phyloP scores from a whole-genome alignment of 2,329 filamentous ascomycete species.

The Colletotrichum trifolii region DNA sequence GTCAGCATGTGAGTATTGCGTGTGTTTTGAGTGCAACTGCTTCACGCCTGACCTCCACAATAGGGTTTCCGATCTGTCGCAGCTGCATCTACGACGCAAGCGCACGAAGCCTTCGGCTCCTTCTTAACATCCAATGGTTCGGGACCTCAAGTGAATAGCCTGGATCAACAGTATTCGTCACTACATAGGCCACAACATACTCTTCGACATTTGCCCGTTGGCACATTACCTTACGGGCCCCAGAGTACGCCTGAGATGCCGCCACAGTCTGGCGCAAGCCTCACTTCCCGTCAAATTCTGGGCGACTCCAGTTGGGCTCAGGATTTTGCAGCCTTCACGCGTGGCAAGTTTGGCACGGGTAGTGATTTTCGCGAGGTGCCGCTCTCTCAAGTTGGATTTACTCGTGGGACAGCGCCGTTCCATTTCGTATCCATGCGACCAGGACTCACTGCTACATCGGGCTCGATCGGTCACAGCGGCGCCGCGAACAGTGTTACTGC shows the following conservation, averaged over 20 bases:
- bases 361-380: background rate
- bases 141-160: background rate
- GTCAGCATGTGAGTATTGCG: conserved; percentile 6
- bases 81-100: conserved; percentile 34
- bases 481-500: background rate
- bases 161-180: background rate
- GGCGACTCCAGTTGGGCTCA: conserved; percentile 27
- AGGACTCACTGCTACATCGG: too few relatives aligned
- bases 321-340: conserved; percentile 22
- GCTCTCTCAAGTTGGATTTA: background rate
- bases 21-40: background rate
- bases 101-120: conserved; percentile 47
- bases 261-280: background rate
- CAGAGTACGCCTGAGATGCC: background rate
- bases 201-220: background rate
- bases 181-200: background rate
- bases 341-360: background rate
- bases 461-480: background rate
- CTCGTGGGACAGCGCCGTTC: background rate
- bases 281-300: background rate
- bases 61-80: conserved; percentile 26
- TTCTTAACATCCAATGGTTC: conserved; percentile 45
- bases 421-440: background rate
- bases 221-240: background rate
- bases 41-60: background rate